These are phyloP conservation scores for Penicillium sp. DNA, from an alignment of 2,329 filamentous ascomycete species.

Conservation along the genomic window DNA sequence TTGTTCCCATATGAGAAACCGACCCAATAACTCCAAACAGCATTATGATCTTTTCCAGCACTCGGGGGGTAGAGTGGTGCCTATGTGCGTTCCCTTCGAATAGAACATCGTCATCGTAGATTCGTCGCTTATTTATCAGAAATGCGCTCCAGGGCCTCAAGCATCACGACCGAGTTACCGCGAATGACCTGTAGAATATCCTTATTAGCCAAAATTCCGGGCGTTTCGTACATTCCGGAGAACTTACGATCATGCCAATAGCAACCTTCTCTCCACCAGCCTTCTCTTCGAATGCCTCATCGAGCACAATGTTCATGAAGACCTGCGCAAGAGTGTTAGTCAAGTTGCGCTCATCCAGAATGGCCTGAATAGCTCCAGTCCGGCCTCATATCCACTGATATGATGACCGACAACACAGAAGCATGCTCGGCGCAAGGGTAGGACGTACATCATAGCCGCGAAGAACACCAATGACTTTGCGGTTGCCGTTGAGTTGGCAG, in stretches of 20 bases:
- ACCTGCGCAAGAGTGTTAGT: constrained; percentile 59
- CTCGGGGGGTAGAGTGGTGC: constrained; percentile 9
- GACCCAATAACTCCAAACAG: constrained; percentile 40
- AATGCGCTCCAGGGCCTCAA: constrained; percentile 63
- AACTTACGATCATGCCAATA: constrained; percentile 84
- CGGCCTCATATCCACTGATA: not conserved
- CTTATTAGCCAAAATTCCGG: constrained; percentile 7
- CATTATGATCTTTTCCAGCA: constrained; percentile 32
- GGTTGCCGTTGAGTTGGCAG: constrained; percentile 95
- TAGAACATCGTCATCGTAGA: constrained; percentile 14
- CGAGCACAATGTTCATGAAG: constrained; percentile 96
- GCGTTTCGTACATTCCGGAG: not conserved
- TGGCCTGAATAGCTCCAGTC: not conserved
- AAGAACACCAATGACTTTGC: constrained; percentile 92
- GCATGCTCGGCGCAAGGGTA: not conserved
- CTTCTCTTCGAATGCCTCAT: constrained; percentile 96
- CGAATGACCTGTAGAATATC: constrained; percentile 72
- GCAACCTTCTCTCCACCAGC: constrained; percentile 84
- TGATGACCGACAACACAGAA: not conserved
- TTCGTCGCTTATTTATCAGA: constrained; percentile 39
- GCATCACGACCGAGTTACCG: constrained; percentile 97
- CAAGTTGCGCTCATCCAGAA: not conserved
- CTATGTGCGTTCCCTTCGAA: constrained; percentile 11
- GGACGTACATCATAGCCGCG: constrained; percentile 88
- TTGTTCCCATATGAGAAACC: constrained; percentile 36